phyloP scores from a whole-genome alignment of 2,329 filamentous ascomycete species.

The Graphiopsis chlorocephala region DNA sequence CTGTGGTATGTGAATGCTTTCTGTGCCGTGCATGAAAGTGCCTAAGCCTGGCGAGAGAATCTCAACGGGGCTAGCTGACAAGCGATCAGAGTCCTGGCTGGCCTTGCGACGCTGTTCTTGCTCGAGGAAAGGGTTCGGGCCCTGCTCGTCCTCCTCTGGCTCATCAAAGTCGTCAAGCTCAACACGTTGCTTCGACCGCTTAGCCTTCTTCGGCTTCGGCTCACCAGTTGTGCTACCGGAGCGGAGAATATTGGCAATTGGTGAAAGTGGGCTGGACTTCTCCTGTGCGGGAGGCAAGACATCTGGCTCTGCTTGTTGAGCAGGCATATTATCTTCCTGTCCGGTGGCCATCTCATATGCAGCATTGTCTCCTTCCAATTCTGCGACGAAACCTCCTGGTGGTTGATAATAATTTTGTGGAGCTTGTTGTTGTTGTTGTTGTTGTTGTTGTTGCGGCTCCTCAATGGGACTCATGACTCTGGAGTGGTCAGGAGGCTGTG shows the following conservation, averaged over 20 bases:
- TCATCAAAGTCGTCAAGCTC: conserved; percentile 71
- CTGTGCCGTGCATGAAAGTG: conserved; percentile 39
- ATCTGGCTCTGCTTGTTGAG: conserved; percentile 23
- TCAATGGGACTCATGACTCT: conserved; percentile 12
- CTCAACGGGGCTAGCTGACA: conserved; percentile 67
- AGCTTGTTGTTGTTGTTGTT: conserved; percentile 7
- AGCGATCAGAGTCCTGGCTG: conserved; percentile 41
- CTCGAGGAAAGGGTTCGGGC: conserved; percentile 24
- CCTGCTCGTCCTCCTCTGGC: conserved; percentile 37
- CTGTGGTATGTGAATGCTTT: conserved; percentile 35
- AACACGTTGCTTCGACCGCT: conserved; percentile 59
- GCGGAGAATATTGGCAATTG: conserved; percentile 46
- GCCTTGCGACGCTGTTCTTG: conserved; percentile 29
- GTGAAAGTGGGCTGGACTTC: conserved; percentile 25
- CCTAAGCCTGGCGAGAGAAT: conserved; percentile 50
- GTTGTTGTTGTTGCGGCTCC: background rate
- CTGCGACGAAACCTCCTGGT: conserved; percentile 30
- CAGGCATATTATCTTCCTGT: conserved; percentile 36
- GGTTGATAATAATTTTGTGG: conserved; percentile 5
- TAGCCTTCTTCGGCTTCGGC: conserved; percentile 55
- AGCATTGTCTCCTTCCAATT: conserved; percentile 38
- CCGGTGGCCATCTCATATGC: conserved; percentile 42
- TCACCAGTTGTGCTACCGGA: conserved; percentile 35
- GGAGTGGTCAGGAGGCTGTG: conserved; percentile 14
- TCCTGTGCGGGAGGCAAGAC: conserved; percentile 16